A percentile compares a stretch with the other conserved stretches of the same genome.
Evolutionary conservation across 768 basidiomycete genomes (phyloP).

Genomic region (Trametes cingulata): DNA sequence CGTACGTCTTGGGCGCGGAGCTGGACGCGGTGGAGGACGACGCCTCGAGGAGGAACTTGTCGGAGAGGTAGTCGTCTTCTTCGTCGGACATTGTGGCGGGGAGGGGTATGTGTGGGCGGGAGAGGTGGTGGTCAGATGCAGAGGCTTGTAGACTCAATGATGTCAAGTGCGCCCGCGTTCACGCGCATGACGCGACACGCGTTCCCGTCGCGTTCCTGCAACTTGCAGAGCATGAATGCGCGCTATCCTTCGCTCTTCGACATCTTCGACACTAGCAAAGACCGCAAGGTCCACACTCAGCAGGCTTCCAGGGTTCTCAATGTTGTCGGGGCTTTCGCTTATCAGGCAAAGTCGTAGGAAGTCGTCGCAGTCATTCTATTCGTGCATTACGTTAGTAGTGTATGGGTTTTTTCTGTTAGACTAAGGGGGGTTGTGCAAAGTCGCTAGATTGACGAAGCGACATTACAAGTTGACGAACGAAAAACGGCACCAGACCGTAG

Average conservation of each 20-base stretch:
- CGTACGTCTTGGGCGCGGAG: conserved; percentile 60
- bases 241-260: no score
- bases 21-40: conserved; percentile 33
- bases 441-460: conserved; percentile 28
- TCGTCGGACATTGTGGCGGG: conserved; percentile 58
- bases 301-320: no score
- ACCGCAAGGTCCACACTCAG: no score
- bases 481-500: conserved; percentile 33
- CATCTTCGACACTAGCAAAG: no score
- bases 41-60: conserved; percentile 69
- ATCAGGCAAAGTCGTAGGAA: neutral
- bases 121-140: neutral
- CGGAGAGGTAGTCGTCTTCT: conserved; percentile 87
- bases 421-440: conserved; percentile 13
- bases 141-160: neutral
- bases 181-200: neutral
- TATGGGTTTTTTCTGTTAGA: neutral
- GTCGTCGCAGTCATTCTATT: conserved; percentile 18
- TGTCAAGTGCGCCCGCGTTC: conserved; percentile 12
- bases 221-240: neutral
- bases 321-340: neutral
- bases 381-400: conserved; percentile 18
- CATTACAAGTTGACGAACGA: conserved; percentile 30
- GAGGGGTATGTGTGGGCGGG: neutral
- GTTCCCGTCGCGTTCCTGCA: no score